Base-by-base conservation (phyloP, 768 basidiomycete species). In the Goffeauzyma gilvescens region DNA sequence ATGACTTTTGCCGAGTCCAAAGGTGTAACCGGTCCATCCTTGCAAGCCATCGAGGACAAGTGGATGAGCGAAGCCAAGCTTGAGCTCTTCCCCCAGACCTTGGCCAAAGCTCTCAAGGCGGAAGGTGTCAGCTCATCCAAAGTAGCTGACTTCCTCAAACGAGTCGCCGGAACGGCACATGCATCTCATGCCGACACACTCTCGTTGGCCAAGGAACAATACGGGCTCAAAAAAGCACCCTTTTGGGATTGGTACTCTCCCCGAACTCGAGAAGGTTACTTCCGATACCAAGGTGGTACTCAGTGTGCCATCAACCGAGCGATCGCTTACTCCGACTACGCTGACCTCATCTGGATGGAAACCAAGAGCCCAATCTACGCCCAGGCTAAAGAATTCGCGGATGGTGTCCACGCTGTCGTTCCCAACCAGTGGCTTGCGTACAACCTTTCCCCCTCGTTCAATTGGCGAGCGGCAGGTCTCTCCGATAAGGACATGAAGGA, bases 191-290 rank as follows among this genome's bases (percentile, higher is more conserved):
- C 71, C 4, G 69, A 72, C 32, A 81, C 85, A 0, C 69, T 81
- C 45, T 63, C 65, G 45, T 75, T 95, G 50, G 87, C 87, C 0
- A 73, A 78, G 60, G 72, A 72, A 42, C 76, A 81, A 52, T 89
- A 79, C 55, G 79, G 81, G 21, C 67, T 87, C 49, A 73, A 67
- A 59, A 66, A 47, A 34, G 32, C 25, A 20, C 86, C 87, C 0
- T 81, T 75, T 72, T 96, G 85, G 84, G 71, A 87, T 65, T 95
- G 89, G 86, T 83, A 95, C 63, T 69, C 78, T 35, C 85, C 90
- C 27, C 70, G 93, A 45, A 93, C 90, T 0, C 75, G 89, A 45
- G 90, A 96, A 64, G 90, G 90, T 31, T 96, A 75, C 70, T 96
- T 87, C 71, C 76, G 90, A 50, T 95, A 90, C 71, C 83, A 89